These are phyloP conservation scores for Phytophthora citricola DNA, from an alignment of 352 stramenopile species.

Conservation along the genomic window DNA sequence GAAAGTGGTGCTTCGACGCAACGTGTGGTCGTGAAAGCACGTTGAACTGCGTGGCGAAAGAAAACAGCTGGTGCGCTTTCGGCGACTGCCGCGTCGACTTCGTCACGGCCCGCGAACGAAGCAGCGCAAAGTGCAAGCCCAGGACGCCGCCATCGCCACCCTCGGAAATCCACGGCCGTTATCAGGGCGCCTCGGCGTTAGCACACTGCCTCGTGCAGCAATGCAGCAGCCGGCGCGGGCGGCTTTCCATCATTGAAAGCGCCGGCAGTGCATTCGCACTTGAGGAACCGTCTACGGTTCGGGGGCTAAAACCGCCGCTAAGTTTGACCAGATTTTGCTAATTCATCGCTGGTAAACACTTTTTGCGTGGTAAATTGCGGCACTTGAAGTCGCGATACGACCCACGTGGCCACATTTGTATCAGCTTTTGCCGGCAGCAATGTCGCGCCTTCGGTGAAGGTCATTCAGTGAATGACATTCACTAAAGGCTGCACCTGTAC, in stretches of 20 bases:
- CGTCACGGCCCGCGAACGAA: slow-evolving; percentile 22
- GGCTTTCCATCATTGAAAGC: slow-evolving; percentile 20
- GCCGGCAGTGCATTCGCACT: background rate
- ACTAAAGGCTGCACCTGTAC: no score
- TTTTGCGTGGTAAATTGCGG: slow-evolving; percentile 3
- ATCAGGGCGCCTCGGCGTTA: slow-evolving; percentile 16
- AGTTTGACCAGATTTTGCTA: slow-evolving; percentile 30
- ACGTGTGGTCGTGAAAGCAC: slow-evolving; percentile 23
- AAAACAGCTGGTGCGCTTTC: slow-evolving; percentile 26
- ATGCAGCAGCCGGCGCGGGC: slow-evolving; percentile 6
- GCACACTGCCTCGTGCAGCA: slow-evolving; percentile 8
- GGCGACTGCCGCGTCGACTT: slow-evolving; percentile 26
- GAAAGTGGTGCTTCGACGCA: slow-evolving; percentile 9
- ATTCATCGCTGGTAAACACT: slow-evolving; percentile 20
- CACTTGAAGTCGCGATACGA: background rate
- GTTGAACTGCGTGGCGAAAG: slow-evolving; percentile 22
- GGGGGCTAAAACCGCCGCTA: slow-evolving; percentile 9
- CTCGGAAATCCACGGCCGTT: slow-evolving; percentile 26
- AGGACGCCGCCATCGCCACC: slow-evolving; percentile 1
- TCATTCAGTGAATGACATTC: no score
- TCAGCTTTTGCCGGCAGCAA: background rate
- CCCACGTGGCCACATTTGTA: background rate
- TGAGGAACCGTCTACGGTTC: slow-evolving; percentile 19
- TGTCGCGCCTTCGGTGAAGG: no score
- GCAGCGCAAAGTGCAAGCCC: background rate